Conservation (phyloP, 441 rosid species). For the Adansonia madagascariensis region DNA sequence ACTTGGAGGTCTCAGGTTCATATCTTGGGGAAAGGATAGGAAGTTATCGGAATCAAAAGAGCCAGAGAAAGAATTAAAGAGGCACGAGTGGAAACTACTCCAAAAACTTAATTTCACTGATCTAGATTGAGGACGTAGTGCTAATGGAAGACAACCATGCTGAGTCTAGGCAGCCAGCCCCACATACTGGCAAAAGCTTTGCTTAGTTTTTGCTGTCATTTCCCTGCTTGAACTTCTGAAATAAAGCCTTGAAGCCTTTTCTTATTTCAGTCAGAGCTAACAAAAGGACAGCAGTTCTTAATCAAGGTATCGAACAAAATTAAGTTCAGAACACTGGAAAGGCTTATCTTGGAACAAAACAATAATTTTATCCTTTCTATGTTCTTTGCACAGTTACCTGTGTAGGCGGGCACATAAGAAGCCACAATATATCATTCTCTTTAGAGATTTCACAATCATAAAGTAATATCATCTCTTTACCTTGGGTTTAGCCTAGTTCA, state of each 20-base stretch:
- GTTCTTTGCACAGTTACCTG: neutral
- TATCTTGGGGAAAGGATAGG: neutral
- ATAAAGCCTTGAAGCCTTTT: neutral
- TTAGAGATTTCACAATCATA: neutral
- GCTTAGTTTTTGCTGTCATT: neutral
- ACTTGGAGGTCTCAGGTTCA: neutral
- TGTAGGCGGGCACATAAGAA: neutral
- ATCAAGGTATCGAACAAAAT: neutral
- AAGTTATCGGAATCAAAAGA: neutral
- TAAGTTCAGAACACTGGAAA: neutral
- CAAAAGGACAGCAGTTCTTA: neutral
- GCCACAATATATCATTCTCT: neutral
- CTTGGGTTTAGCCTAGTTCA: no score
- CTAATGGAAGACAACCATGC: neutral
- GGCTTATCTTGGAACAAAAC: neutral
- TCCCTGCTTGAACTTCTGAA: neutral
- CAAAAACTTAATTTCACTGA: neutral
- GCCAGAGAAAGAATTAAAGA: neutral
- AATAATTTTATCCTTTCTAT: neutral
- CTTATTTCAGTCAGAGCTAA: neutral
- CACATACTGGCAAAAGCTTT: neutral
- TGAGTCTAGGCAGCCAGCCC: neutral
- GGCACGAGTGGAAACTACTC: neutral
- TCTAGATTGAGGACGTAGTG: neutral
- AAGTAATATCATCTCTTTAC: neutral